These are phyloP conservation scores for Limnanthes douglasii DNA, from an alignment of 345 rosid genomes.

Conservation along the genomic window DNA sequence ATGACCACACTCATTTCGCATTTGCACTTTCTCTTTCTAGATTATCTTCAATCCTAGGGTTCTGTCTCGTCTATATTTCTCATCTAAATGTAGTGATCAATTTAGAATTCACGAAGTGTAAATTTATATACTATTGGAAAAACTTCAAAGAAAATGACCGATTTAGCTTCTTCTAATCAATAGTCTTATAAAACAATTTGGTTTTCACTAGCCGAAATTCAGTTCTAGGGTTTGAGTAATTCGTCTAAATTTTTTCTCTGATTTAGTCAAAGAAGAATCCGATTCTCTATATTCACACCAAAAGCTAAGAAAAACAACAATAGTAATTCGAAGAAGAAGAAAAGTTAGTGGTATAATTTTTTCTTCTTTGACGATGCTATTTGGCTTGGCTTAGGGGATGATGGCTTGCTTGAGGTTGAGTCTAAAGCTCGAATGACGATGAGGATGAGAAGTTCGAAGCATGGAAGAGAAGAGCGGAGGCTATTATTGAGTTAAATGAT, in stretches of 20 bases:
- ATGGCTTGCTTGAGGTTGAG: conserved; percentile 24
- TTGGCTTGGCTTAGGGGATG: conserved; percentile 55
- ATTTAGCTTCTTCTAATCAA: too few species aligned
- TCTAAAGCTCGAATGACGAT: conserved; percentile 7
- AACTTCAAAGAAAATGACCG: too few species aligned
- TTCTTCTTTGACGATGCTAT: conserved; percentile 46
- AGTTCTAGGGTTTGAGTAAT: conserved; percentile 1
- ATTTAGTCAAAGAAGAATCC: conserved; percentile 5
- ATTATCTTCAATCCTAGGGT: too few species aligned
- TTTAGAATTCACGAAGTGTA: too few species aligned
- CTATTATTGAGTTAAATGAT: conserved; percentile 61
- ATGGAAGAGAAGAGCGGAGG: conserved; percentile 69
- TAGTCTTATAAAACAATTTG: conserved; percentile 16
- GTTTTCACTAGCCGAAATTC: conserved; percentile 7
- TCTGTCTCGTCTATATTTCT: too few species aligned
- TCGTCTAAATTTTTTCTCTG: conserved; percentile 6
- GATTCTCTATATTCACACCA: conserved; percentile 16
- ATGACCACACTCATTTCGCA: too few species aligned
- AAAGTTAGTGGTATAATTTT: conserved; percentile 49
- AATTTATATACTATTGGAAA: too few species aligned
- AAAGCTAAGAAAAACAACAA: conserved; percentile 16
- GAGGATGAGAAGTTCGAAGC: conserved; percentile 44
- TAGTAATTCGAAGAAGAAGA: conserved; percentile 20
- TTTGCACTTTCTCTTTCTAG: too few species aligned
- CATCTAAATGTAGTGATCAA: too few species aligned